Base-by-base conservation (phyloP, 2,329 filamentous ascomycete genomes). In the Penicillium sp. region DNA sequence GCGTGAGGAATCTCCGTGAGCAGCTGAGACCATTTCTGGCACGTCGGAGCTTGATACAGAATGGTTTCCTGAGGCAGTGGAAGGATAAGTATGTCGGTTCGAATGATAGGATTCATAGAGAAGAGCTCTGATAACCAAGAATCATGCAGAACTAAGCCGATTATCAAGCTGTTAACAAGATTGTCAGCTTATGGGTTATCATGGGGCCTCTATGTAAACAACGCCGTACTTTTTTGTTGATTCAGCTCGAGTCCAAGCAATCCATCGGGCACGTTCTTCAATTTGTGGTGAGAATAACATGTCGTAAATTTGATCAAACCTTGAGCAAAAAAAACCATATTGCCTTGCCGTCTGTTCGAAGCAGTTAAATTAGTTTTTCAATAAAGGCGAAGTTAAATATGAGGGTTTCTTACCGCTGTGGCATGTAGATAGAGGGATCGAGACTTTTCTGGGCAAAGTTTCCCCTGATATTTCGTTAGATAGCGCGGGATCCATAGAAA, bases 71-170 rank as follows among this genome's bases (percentile, higher is more conserved):
- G n/a, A 1, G 53, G 57, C 14, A 59, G 33, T 5, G n/a, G n/a
- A 19, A 59, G 27, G 0, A 27, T 9, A 7, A 59, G 27, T 13
- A 22, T 13, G 31, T 53, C 35, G 19, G 50, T 45, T 9, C 19
- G 39, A 9, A 56, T 59, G 2, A 59, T 45, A 10, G 57, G 47
- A n/a, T 16, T 35, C 35, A 52, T 53, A 3, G 49, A 53, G 24
- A 52, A 59, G 2, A 50, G n/a, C 9, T 56, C 57, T 14, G 57
- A 59, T 1, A 59, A 46, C 57, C 57, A 59, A 7, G 57, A 48
- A 11, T 59, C 57, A 19, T 59, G 57, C 9, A 59, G 43, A 31
- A 56, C 14, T 9, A 59, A 22, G 24, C 57, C 57, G 26, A 59
- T 53, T 10, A 56, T 59, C 21, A 59, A 14, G 16, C 57, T 59